Conservation (phyloP, 1,139 yeast species). For the Kurtzmaniella quercitrusa region DNA sequence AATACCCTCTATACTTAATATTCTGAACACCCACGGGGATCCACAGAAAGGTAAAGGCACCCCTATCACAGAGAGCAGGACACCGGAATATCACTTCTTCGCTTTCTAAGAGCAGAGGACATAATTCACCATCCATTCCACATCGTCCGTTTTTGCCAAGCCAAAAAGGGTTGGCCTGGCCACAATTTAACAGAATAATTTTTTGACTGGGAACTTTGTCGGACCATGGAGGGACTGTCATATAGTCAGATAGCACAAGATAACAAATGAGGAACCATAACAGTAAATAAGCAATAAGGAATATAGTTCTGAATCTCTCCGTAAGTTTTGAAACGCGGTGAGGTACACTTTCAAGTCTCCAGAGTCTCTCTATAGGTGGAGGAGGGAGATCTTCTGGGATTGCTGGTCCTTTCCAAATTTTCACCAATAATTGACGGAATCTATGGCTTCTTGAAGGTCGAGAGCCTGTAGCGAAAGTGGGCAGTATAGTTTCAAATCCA, state of each 20-base stretch:
- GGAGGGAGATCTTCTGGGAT: slow-evolving; percentile 50
- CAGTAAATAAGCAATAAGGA: slow-evolving; percentile 33
- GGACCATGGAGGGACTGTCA: slow-evolving; percentile 28
- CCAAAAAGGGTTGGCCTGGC: slow-evolving; percentile 46
- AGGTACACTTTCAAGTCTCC: slow-evolving; percentile 43
- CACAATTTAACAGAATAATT: slow-evolving; percentile 19
- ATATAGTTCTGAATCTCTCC: slow-evolving; percentile 19
- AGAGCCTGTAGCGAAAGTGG: too few relatives aligned
- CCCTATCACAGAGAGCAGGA: slow-evolving; percentile 83
- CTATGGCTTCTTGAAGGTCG: not conserved
- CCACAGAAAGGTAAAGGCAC: slow-evolving; percentile 74
- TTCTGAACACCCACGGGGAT: slow-evolving; percentile 68
- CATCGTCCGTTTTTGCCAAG: slow-evolving; percentile 71
- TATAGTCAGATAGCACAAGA: slow-evolving; percentile 34
- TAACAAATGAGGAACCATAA: slow-evolving; percentile 32
- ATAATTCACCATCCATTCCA: slow-evolving; percentile 64
- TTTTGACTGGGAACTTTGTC: not conserved
- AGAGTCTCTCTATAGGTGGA: slow-evolving; percentile 18
- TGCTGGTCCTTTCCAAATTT: slow-evolving; percentile 52
- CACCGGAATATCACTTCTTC: slow-evolving; percentile 64
- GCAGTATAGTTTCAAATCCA: not conserved
- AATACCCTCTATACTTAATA: slow-evolving; percentile 67
- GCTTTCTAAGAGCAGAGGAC: slow-evolving; percentile 41
- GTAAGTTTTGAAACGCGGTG: slow-evolving; percentile 30
- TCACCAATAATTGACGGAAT: slow-evolving; percentile 4